Evolutionary conservation across 129 eudicot species (phyloP).

Genomic region (Mikania micrantha): DNA sequence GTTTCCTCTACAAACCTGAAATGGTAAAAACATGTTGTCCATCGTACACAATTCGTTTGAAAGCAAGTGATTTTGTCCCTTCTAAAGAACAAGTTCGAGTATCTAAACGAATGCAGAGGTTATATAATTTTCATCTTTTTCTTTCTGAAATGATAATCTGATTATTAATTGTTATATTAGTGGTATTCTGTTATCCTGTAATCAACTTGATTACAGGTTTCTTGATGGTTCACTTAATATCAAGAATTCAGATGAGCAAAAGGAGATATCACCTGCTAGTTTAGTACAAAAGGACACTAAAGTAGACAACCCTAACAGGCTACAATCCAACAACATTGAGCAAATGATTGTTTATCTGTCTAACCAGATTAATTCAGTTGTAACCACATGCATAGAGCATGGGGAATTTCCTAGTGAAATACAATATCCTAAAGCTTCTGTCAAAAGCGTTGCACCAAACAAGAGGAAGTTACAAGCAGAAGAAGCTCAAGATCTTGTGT

Average conservation of each 20-base stretch:
- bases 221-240: slow-evolving; percentile 57
- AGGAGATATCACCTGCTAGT: slow-evolving; percentile 18
- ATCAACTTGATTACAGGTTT: slow-evolving; percentile 48
- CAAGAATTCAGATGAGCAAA: slow-evolving; percentile 38
- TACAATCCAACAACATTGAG: slow-evolving; percentile 36
- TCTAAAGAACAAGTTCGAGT: slow-evolving; percentile 87
- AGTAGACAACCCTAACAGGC: neutral
- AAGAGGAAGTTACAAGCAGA: slow-evolving; percentile 68
- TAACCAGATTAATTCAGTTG: slow-evolving; percentile 39
- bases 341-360: slow-evolving; percentile 40
- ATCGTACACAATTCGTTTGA: slow-evolving; percentile 84
- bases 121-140: neutral
- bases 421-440: slow-evolving; percentile 58
- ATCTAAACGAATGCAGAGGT: slow-evolving; percentile 48
- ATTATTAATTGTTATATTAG: neutral
- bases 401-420: slow-evolving; percentile 47
- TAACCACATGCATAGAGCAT: slow-evolving; percentile 30
- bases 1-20: slow-evolving; percentile 89
- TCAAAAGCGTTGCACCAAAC: slow-evolving; percentile 53
- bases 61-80: slow-evolving; percentile 75
- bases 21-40: slow-evolving; percentile 98
- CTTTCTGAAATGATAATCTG: slow-evolving; percentile 2
- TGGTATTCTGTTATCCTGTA: slow-evolving; percentile 14
- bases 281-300: slow-evolving; percentile 26
- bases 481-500: slow-evolving; percentile 64